phyloP scores from a whole-genome alignment of 352 stramenopile species.

The Pythium rhizo-oryzae region DNA sequence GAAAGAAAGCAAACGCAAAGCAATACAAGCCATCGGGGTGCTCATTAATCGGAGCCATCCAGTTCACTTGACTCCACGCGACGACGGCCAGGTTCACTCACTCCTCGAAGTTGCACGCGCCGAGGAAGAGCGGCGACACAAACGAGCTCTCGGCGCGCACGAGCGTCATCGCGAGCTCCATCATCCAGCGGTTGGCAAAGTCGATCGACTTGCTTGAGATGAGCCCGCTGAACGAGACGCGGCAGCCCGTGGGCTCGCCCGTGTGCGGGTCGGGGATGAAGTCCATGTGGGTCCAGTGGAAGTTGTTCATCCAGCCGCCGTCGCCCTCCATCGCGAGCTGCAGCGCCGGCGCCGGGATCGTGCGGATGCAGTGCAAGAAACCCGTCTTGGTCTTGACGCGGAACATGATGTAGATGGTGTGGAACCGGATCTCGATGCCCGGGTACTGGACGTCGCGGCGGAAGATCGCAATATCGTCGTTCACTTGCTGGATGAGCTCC shows the following conservation, averaged over 20 bases:
- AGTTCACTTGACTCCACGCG: not conserved
- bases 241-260: constrained; percentile 23
- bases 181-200: constrained; percentile 36
- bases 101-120: constrained; percentile 3
- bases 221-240: constrained; percentile 30
- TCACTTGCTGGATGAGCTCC: constrained; percentile 32
- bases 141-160: constrained; percentile 35
- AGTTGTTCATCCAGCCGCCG: constrained; percentile 37
- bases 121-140: constrained; percentile 29
- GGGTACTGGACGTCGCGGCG: constrained; percentile 32
- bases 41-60: too few species aligned
- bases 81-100: not conserved
- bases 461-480: constrained; percentile 33
- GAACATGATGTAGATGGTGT: constrained; percentile 39
- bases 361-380: constrained; percentile 34
- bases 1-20: too few species aligned
- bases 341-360: constrained; percentile 25
- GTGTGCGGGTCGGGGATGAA: constrained; percentile 22
- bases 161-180: constrained; percentile 33
- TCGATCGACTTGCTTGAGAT: constrained; percentile 31
- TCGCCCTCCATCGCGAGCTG: constrained; percentile 24
- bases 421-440: constrained; percentile 28
- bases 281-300: constrained; percentile 38
- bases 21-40: too few species aligned
- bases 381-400: constrained; percentile 27